A percentile compares a stretch with the other conserved stretches of the same genome.
Evolutionary conservation across 2,329 filamentous ascomycete genomes (phyloP).

Genomic region (Sordariomycetes sp.): DNA sequence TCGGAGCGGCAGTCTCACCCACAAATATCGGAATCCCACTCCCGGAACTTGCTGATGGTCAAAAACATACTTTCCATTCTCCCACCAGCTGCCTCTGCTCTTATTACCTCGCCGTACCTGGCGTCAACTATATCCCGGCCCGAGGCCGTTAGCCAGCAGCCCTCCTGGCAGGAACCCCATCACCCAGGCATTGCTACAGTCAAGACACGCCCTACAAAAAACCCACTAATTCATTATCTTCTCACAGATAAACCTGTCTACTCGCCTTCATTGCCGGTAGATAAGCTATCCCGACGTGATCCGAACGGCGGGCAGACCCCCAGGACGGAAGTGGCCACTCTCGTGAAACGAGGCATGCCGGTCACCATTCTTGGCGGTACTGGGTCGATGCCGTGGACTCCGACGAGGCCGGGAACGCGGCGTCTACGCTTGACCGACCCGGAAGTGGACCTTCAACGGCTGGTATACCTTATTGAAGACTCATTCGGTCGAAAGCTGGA

Average conservation of each 20-base stretch:
- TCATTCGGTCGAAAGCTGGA: conserved; percentile 82
- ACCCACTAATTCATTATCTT: conserved; percentile 89
- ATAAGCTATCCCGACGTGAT: conserved; percentile 16
- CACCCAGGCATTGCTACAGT: conserved; percentile 24
- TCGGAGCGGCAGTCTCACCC: not conserved
- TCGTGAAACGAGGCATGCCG: conserved; percentile 85
- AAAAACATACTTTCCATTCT: conserved; percentile 60
- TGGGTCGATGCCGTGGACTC: conserved; percentile 44
- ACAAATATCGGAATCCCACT: conserved; percentile 29
- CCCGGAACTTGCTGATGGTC: conserved; percentile 60
- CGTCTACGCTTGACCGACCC: conserved; percentile 64
- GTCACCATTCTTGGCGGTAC: conserved; percentile 50
- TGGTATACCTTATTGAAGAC: conserved; percentile 83
- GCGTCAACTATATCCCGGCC: conserved; percentile 39
- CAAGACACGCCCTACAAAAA: conserved; percentile 44
- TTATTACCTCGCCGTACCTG: conserved; percentile 78
- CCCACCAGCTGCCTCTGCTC: conserved; percentile 70
- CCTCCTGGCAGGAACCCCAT: conserved; percentile 11
- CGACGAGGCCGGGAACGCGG: conserved; percentile 43
- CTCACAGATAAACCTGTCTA: conserved; percentile 88
- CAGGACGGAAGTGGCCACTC: conserved; percentile 42
- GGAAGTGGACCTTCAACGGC: conserved; percentile 67
- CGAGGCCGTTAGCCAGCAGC: conserved; percentile 22
- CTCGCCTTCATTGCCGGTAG: conserved; percentile 76
- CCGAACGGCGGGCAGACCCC: conserved; percentile 2